Base-by-base conservation (phyloP, 2,329 filamentous ascomycete species). In the Neonectria sp. region DNA sequence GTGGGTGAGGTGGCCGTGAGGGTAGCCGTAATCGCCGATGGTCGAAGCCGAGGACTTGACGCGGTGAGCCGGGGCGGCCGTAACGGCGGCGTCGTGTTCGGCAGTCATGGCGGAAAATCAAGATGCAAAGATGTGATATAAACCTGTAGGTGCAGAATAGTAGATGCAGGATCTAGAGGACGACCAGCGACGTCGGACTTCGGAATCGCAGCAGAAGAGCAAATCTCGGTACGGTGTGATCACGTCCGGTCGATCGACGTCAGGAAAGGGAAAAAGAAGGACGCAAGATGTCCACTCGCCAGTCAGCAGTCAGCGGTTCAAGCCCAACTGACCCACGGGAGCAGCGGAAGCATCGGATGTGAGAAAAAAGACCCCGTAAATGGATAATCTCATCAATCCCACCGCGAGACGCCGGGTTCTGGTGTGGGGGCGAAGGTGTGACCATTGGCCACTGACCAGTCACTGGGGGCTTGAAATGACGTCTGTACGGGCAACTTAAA, bases 1-100 rank as follows among this genome's bases (percentile, higher is more conserved):
- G 80, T 95, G 92, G 55, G 94, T 92, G 52, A 95, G 84, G 79
- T 97, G 95, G n/a, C 94, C 95, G 55, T 88, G 83, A 2, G 93
- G 93, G 80, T 92, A 95, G 70, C 85, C 86, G 72, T 84, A 77
- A 49, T 84, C 83, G 65, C 73, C 73, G 51, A 72, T 63, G 9
- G 76, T 75, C 7, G 76, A 78, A 21, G 75, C 70, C 7, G 79
- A 73, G 3, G 78, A 79, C 53, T 72, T 74, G 63, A 79, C 74
- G 60, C 73, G 75, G 35, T 73, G 57, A 17, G 73, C 77, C 24
- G 77, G 71, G 37, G 72, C 72, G 62, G 73, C 71, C 57, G 72
- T 73, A 60, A 69, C 52, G 35, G 31, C n/a, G 12, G 63, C 55
- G 55, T 75, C 69, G 11, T 71, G 68, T 49, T 73, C 68, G 66